These are phyloP conservation scores for Yarrowia yakushimensis DNA, from an alignment of 805 yeast genomes.

Conservation along the genomic window DNA sequence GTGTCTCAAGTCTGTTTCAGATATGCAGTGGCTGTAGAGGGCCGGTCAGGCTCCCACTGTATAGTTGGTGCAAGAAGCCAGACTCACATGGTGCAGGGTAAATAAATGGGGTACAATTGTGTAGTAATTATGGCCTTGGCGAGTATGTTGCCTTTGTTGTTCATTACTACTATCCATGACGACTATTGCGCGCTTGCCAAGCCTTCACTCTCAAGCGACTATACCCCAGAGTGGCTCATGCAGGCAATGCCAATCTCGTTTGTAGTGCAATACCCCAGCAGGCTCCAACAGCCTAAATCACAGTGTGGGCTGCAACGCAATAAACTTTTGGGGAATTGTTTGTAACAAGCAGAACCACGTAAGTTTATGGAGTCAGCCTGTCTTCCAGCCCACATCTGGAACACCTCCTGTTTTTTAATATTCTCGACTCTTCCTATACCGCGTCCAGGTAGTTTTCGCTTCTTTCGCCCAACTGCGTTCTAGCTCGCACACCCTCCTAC, in stretches of 20 bases:
- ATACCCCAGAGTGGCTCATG: constrained; percentile 20
- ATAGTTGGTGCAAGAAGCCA: neutral
- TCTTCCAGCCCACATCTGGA: constrained; percentile 17
- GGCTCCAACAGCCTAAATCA: neutral
- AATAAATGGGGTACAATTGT: neutral
- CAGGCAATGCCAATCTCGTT: constrained; percentile 19
- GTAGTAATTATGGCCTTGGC: no score
- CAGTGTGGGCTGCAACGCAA: neutral
- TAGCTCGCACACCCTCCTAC: neutral
- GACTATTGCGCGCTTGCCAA: neutral
- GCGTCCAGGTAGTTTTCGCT: neutral
- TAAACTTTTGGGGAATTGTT: constrained; percentile 5
- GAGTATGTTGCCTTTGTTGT: neutral
- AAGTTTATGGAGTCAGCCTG: constrained; percentile 3
- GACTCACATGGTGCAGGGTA: constrained; percentile 4
- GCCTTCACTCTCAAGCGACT: neutral
- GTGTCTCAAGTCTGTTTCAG: constrained; percentile 19
- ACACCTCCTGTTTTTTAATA: neutral
- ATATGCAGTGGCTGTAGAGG: constrained; percentile 18
- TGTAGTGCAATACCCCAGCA: constrained; percentile 13
- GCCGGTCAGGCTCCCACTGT: neutral
- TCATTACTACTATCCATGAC: neutral
- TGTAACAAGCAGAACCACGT: constrained; percentile 10
- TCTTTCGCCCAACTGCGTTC: neutral
- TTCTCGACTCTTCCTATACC: neutral